phyloP scores from a whole-genome alignment of 371 early-diverging fungal genomes.

The Haplosporangium sp. region DNA sequence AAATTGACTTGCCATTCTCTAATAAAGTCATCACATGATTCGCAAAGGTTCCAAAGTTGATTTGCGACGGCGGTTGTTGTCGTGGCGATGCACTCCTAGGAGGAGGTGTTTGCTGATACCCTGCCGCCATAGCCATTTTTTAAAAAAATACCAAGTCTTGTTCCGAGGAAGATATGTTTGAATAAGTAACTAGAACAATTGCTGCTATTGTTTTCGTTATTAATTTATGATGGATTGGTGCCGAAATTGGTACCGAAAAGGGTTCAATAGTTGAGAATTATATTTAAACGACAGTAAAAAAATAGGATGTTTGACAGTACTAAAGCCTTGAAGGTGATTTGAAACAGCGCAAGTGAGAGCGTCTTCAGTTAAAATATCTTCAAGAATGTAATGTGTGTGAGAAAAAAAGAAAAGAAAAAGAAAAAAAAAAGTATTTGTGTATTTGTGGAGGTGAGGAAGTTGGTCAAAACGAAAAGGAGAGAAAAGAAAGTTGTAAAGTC shows the following conservation, averaged over 20 bases:
- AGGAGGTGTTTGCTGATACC: conserved; percentile 36
- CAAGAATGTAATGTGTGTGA: background rate
- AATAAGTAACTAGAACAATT: background rate
- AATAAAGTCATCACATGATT: conserved; percentile 53
- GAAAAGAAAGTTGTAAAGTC: background rate
- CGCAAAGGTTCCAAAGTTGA: conserved; percentile 55
- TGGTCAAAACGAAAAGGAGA: background rate
- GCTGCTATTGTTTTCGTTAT: background rate
- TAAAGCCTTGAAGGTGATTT: too few relatives aligned
- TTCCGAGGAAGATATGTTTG: background rate
- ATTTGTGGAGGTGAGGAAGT: background rate
- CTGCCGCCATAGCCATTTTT: conserved; percentile 50
- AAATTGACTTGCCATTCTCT: conserved; percentile 54
- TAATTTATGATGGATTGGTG: too few relatives aligned
- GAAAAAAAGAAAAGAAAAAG: background rate
- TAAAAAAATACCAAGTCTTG: background rate
- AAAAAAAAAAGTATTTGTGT: background rate
- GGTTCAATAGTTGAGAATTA: too few relatives aligned
- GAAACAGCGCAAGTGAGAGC: too few relatives aligned
- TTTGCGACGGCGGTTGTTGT: conserved; percentile 41
- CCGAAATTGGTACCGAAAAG: too few relatives aligned
- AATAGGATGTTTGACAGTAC: too few relatives aligned
- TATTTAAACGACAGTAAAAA: too few relatives aligned
- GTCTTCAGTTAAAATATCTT: background rate
- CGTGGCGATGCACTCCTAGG: conserved; percentile 22